Conservation (phyloP, 768 basidiomycete species). For the Suillus plorans region DNA sequence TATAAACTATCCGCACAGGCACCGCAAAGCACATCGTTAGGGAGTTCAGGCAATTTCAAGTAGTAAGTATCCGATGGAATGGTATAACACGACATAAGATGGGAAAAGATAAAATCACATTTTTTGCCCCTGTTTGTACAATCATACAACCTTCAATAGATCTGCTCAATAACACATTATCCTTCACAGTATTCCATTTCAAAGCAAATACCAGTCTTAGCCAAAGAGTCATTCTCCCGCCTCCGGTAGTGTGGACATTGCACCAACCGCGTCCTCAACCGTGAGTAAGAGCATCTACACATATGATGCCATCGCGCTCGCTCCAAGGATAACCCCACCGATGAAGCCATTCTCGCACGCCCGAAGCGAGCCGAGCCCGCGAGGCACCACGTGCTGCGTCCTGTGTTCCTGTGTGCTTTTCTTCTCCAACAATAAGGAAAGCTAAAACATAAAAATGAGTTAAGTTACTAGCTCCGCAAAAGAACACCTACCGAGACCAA, state of each 20-base stretch:
- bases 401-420: constrained; percentile 94
- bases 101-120: not conserved
- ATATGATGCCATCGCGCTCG: constrained; percentile 87
- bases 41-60: too few species aligned
- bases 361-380: constrained; percentile 78
- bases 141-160: constrained; percentile 11
- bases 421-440: constrained; percentile 90
- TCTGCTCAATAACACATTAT: constrained; percentile 7
- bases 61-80: not conserved
- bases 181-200: constrained; percentile 3
- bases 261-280: constrained; percentile 25
- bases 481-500: constrained; percentile 68
- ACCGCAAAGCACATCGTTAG: not conserved
- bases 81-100: not conserved
- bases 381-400: constrained; percentile 80
- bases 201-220: constrained; percentile 9
- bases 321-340: constrained; percentile 97
- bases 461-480: constrained; percentile 2
- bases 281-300: constrained; percentile 84
- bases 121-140: constrained; percentile 11
- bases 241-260: not conserved
- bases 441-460: constrained; percentile 42
- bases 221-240: constrained; percentile 2
- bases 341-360: constrained; percentile 88
- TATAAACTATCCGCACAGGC: not conserved